These are phyloP conservation scores for Croton setiger DNA, from an alignment of 441 rosid species.

Conservation along the genomic window DNA sequence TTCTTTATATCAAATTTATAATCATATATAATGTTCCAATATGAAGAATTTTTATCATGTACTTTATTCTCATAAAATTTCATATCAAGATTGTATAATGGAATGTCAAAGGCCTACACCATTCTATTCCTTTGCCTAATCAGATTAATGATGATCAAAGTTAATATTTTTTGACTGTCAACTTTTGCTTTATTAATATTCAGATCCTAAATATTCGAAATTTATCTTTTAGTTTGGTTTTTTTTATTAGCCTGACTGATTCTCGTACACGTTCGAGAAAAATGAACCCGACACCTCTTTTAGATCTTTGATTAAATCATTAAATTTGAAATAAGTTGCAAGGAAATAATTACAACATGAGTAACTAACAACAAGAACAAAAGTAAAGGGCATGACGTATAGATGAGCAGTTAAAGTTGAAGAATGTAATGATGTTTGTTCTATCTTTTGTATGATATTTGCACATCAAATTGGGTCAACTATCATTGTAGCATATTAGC, in stretches of 20 bases:
- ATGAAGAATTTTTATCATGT: slow-evolving; percentile 7
- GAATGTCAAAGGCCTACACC: slow-evolving; percentile 24
- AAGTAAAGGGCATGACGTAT: slow-evolving; percentile 9
- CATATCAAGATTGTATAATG: not conserved
- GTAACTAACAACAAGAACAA: not conserved
- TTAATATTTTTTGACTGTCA: no score
- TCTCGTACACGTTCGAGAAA: no score
- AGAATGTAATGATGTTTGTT: not conserved
- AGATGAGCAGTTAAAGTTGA: slow-evolving; percentile 8
- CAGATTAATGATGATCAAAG: no score
- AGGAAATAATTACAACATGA: no score
- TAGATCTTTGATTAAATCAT: no score
- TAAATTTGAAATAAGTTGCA: no score
- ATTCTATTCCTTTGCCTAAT: not conserved
- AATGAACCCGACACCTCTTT: no score
- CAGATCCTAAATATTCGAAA: no score
- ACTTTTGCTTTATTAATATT: no score
- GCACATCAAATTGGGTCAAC: not conserved
- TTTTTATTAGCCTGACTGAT: no score
- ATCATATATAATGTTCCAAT: slow-evolving; percentile 8
- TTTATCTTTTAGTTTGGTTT: no score
- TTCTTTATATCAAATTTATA: slow-evolving; percentile 6
- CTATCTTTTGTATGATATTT: not conserved
- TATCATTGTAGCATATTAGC: slow-evolving; percentile 15
- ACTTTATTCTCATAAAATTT: no score